Base-by-base conservation (phyloP, 371 early-diverging fungal species). In the Mortierella sp. region DNA sequence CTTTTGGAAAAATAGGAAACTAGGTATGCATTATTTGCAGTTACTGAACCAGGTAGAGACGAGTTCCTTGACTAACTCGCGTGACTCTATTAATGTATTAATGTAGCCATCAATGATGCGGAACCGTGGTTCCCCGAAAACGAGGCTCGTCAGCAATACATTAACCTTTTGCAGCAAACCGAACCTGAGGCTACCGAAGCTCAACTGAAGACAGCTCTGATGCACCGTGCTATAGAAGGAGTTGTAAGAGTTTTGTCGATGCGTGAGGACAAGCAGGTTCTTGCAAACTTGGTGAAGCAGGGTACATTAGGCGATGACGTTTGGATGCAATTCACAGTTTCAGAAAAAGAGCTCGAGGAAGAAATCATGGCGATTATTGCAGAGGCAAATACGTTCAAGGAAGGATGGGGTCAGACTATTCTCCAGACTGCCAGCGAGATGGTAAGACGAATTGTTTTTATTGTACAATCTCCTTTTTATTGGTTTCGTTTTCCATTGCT, bases 291-390 rank as follows among this genome's bases (percentile, higher is more conserved):
- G 86, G 90, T 96, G 66, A 91, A 93, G 72, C 86, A 89, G 20
- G 98, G 98, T 4, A 90, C 94, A 6, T 88, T 98, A 57, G 95
- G 96, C 5, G 97, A 98, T 66, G 96, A 96, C 59, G 84, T 97
- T 68, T 91, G 93, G 94, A 92, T 87, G 35, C 92, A 95, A 70
- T 93, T 98, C 63, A 83, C 76, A 24, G 80, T 88, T 12, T 96
- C 97, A 20, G 97, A 98, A 77, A 88, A 92, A 68, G 97, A 96
- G 52, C 87, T 94, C 62, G 91, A 96, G 80, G 75, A 75, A 5
- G 98, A 98, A 83, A 78, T 96, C 60, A 90, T 93, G 78, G 95
- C 93, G 40, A 91, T 96, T 40, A 88, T 93, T n/a, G 85, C 87
- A 64, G 96, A 97, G 75, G 93, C 92, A 4, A 94, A 97, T 75